phyloP scores from a whole-genome alignment of 306 rosid species.

The Vachellia pachyceras region DNA sequence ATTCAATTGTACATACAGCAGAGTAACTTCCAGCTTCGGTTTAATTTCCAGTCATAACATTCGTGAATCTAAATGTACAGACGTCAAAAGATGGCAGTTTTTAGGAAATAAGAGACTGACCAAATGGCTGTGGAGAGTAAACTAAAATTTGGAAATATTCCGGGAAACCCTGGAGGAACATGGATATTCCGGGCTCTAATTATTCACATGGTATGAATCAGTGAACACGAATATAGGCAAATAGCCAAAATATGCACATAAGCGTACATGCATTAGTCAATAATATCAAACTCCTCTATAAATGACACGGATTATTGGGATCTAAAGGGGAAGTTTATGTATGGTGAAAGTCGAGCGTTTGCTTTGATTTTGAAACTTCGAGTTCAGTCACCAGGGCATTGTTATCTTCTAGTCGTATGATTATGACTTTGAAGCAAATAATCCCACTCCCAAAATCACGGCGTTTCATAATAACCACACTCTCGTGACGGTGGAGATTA shows the following conservation, averaged over 20 bases:
- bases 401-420: neutral
- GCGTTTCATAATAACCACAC: neutral
- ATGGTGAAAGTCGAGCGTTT: neutral
- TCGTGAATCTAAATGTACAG: neutral
- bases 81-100: neutral
- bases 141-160: neutral
- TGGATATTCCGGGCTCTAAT: neutral
- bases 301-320: neutral
- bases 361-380: neutral
- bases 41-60: neutral
- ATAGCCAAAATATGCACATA: neutral
- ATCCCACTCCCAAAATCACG: neutral
- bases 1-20: neutral
- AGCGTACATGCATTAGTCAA: neutral
- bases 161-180: neutral
- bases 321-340: neutral
- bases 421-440: neutral
- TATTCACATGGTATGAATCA: neutral
- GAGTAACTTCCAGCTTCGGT: neutral
- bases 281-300: neutral
- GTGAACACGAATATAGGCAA: neutral
- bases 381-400: neutral
- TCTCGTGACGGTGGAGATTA: neutral
- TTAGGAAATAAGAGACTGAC: neutral
- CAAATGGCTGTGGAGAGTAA: neutral